Conservation (phyloP, 2,329 filamentous ascomycete species). For the Penicillium janthinellum region DNA sequence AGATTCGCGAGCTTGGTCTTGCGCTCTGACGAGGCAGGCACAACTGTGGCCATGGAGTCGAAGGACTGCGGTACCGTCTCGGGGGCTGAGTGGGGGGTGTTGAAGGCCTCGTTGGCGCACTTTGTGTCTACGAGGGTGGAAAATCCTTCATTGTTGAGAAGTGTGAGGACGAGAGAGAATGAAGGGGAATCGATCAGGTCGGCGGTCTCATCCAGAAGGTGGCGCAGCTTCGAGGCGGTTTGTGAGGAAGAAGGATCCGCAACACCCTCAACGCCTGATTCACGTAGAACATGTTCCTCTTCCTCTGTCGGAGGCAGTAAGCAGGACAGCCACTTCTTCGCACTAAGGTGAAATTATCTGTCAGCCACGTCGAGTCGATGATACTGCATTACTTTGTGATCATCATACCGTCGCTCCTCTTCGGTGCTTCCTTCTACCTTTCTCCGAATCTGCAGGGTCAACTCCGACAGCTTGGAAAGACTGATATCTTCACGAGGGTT, state of each 20-base stretch:
- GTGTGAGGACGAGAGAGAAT: slow-evolving; percentile 82
- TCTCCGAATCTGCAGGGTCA: slow-evolving; percentile 81
- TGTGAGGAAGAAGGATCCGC: slow-evolving; percentile 40
- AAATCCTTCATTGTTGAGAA: slow-evolving; percentile 85
- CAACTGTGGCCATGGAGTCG: slow-evolving; percentile 46
- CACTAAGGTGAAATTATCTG: slow-evolving; percentile 36
- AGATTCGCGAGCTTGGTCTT: slow-evolving; percentile 82
- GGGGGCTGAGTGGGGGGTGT: slow-evolving; percentile 46
- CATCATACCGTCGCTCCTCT: slow-evolving; percentile 58
- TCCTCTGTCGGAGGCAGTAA: slow-evolving; percentile 77
- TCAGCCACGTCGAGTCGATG: slow-evolving; percentile 27
- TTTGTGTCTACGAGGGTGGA: slow-evolving; percentile 80
- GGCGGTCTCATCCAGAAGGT: slow-evolving; percentile 90
- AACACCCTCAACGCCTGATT: slow-evolving; percentile 71
- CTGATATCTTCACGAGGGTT: slow-evolving; percentile 88
- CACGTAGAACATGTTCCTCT: slow-evolving; percentile 80
- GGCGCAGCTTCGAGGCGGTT: slow-evolving; percentile 63
- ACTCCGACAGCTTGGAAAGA: slow-evolving; percentile 74
- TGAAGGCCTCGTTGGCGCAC: slow-evolving; percentile 77
- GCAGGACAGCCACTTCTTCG: slow-evolving; percentile 75
- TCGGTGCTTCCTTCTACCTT: slow-evolving; percentile 76
- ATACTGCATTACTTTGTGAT: not conserved
- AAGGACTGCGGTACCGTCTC: slow-evolving; percentile 49
- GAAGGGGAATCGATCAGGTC: slow-evolving; percentile 93
- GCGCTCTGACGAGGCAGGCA: slow-evolving; percentile 42